Conservation (phyloP, 202 grass and related monocot genomes). For the Musa balbisiana region DNA sequence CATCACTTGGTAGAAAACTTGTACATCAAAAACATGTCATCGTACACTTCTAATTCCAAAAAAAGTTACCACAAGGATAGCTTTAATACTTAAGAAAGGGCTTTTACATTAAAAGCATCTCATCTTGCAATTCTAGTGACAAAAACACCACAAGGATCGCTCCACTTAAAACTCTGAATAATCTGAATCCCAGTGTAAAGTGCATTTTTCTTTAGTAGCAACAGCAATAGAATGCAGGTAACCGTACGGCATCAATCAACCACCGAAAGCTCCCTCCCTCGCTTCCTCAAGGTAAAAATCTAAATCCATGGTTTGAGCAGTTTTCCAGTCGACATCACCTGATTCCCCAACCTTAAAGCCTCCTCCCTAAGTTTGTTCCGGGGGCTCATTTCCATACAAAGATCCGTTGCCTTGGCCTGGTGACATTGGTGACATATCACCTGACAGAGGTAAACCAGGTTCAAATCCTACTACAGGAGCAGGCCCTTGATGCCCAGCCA, state of each 20-base stretch:
- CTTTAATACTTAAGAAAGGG: neutral
- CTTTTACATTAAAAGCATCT: neutral
- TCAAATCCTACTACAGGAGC: conserved; percentile 1
- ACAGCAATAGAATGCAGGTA: neutral
- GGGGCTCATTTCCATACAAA: conserved; percentile 4
- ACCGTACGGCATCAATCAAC: neutral
- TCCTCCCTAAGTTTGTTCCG: conserved; percentile 18
- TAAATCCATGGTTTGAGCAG: neutral
- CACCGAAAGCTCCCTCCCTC: neutral
- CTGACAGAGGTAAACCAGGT: conserved; percentile 18
- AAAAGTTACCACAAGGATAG: too few relatives aligned
- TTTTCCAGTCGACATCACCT: too few relatives aligned
- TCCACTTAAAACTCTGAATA: conserved; percentile 1
- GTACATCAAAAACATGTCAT: too few relatives aligned
- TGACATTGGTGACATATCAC: conserved; percentile 47
- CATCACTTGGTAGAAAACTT: too few relatives aligned
- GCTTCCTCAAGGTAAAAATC: neutral
- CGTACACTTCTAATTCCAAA: too few relatives aligned
- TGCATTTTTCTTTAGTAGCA: conserved; percentile 4
- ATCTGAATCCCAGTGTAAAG: conserved; percentile 6
- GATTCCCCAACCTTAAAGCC: neutral
- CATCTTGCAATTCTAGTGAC: neutral
- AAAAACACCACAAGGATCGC: conserved; percentile 1
- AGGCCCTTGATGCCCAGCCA: conserved; percentile 1
- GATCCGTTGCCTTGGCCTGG: conserved; percentile 30